Evolutionary conservation across 768 basidiomycete species (phyloP), one percentile per base, ranked within the genome.

Genomic region (Rhodotorula kratochvilovae): DNA sequence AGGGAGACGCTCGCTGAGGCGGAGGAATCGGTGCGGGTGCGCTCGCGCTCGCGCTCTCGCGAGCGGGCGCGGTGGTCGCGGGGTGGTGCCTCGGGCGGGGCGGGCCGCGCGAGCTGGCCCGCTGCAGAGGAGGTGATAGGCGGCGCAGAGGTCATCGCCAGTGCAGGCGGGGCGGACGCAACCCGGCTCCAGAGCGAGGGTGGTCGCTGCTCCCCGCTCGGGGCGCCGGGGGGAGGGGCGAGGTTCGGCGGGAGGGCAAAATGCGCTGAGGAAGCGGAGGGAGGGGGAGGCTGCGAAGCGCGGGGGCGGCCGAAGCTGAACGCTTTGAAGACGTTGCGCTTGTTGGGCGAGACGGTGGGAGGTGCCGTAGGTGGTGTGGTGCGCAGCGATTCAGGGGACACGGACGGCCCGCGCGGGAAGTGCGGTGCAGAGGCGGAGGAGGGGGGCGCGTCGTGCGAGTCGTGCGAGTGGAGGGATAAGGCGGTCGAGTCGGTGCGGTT

Each of bases 321-420:
- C 36, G 61, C n/a, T 36, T 63, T 63, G 50, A 63, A 63, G 33
- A 63, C 23, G 61, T 31, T 63, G 48, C 61, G 61, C 36, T 36
- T 61, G 31, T 13, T 31, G 15, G 12, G 29, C 45, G 60, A 11
- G 0, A 27, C 12, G 23, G 46, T 35, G 10, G 43, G 29, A 12
- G 19, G 5, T 13, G 39, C 39, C 6, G 8, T 13, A 13, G 8
- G 39, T 39, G 39, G 39, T 39, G 39, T 39, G 21, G 27, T 39
- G 23, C 36, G 25, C 36, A 35, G 29, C 16, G n/a, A 1, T 11
- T 42, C 29, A 6, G 60, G 60, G 17, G 51, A 27, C 15, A 11
- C 6, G 46, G 65, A n/a, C 16, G 21, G 33, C 31, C 55, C 19
- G 42, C n/a, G 11, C 19, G 55, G 17, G 42, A 16, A 35, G 29